Evolutionary conservation across 2,329 filamentous ascomycete genomes (phyloP), one percentile per base, ranked within the genome.

Genomic region (Claviceps monticola): DNA sequence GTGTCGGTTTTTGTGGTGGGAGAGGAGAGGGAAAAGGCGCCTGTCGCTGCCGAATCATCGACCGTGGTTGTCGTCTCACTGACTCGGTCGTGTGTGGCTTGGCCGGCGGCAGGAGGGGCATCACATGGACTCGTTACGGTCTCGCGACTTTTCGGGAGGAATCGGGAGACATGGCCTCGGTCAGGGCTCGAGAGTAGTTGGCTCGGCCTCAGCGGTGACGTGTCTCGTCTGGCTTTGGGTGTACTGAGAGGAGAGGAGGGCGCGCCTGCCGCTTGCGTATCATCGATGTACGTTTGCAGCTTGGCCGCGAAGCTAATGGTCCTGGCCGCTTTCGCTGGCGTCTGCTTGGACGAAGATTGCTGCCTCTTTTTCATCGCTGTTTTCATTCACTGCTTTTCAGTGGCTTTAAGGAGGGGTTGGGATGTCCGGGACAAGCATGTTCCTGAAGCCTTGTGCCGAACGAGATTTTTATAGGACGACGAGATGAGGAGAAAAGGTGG

Each of bases 81-180:
- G 29, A 34, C 29, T 34, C 29, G 29, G 29, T 34, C 29, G 9
- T 34, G 29, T 34, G 29, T 34, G 29, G 29, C 29, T 34, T 9
- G 29, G 3, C 9, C 29, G 9, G 9, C 9, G 29, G 29, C 9
- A 34, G 29, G 9, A 11, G 29, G 74, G 14, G 84, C 83, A 58
- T 81, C 76, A 53, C 76, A 74, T 61, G 88, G 83, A 51, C 72
- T 73, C 48, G 76, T 70, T 61, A 83, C 81, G 38, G 76, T 78
- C 56, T 86, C 81, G 38, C 78, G 74, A 36, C 78, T 74, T 49
- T 80, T 76, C 43, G 71, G 71, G 53, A 88, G 81, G 29, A 88
- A 75, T 23, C 72, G 74, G 21, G 80, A 74, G 43, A 80, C 71
- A 54, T 78, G 78, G 8, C 68, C 58, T 50, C 68, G 65, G 23